These are phyloP conservation scores for Triticum urartu DNA, from an alignment of 176 grass and related monocot genomes.

Conservation along the genomic window DNA sequence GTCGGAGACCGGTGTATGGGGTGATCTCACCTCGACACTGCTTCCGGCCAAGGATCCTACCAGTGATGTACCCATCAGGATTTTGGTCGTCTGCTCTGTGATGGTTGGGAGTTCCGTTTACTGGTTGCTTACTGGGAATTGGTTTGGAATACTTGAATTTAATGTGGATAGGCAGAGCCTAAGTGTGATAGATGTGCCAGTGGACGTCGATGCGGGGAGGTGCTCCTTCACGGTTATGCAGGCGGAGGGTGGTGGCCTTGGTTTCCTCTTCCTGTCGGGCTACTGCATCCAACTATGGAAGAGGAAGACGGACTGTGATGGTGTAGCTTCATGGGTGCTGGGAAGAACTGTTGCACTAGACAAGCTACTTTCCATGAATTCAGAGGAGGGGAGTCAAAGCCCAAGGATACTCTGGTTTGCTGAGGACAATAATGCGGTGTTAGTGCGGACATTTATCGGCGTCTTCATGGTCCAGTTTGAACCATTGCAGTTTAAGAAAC, in stretches of 20 bases:
- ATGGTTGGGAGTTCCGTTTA: neutral
- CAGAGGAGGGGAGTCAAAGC: no score
- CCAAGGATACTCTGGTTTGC: neutral
- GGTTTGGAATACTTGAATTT: neutral
- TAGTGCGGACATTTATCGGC: neutral
- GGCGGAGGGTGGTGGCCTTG: neutral
- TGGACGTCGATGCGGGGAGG: fast-evolving
- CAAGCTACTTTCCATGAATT: neutral
- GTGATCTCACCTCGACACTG: neutral
- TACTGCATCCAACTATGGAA: neutral
- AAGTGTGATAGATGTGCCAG: neutral
- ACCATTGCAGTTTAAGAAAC: neutral
- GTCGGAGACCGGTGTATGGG: neutral
- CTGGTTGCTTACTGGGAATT: neutral
- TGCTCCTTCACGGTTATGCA: neutral
- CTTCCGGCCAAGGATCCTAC: no score
- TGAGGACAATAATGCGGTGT: neutral
- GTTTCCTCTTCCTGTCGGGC: neutral
- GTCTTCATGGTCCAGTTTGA: neutral
- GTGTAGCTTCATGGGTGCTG: neutral
- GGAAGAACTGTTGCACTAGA: neutral
- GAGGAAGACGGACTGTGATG: neutral
- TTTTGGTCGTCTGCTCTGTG: neutral
- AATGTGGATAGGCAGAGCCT: neutral
- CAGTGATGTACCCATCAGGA: neutral